A percentile compares a stretch with the other conserved stretches of the same genome.
Evolutionary conservation across 768 basidiomycete genomes (phyloP).

Genomic region (Mycena rosella): DNA sequence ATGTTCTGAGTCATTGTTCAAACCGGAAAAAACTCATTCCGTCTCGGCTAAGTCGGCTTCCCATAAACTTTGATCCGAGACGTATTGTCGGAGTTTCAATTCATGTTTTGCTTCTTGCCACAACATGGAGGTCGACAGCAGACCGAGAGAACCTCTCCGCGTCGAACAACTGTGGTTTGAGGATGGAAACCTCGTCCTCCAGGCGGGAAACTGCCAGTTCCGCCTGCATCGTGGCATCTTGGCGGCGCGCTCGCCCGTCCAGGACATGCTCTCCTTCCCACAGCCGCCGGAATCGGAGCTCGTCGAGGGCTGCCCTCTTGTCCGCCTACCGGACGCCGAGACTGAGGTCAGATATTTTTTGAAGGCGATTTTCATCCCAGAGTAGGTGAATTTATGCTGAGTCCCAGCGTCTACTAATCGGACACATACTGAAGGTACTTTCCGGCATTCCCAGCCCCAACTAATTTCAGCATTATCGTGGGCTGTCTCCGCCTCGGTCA

Average conservation of each 20-base stretch:
- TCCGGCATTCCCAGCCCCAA: background rate
- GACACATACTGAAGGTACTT: background rate
- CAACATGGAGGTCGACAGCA: background rate
- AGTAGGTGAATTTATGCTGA: background rate
- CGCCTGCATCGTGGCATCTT: conserved; percentile 28
- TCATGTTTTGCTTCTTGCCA: background rate
- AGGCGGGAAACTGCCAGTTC: conserved; percentile 28
- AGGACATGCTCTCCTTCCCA: conserved; percentile 11
- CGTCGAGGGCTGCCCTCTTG: background rate
- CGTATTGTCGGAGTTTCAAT: conserved; percentile 6
- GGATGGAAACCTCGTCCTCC: background rate
- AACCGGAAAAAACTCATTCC: background rate
- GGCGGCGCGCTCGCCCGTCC: background rate
- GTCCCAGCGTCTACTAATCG: no score
- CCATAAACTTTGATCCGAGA: no score
- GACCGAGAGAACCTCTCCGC: background rate
- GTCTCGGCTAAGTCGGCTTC: no score
- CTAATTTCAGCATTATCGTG: background rate
- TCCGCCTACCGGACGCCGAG: background rate
- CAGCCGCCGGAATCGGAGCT: conserved; percentile 10
- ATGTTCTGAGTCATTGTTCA: no score
- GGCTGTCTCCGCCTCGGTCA: conserved; percentile 17
- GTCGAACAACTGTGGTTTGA: no score
- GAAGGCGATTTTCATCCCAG: background rate
- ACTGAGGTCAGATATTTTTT: no score